phyloP scores from a whole-genome alignment of 768 basidiomycete species.

The Termitomyces sp. region DNA sequence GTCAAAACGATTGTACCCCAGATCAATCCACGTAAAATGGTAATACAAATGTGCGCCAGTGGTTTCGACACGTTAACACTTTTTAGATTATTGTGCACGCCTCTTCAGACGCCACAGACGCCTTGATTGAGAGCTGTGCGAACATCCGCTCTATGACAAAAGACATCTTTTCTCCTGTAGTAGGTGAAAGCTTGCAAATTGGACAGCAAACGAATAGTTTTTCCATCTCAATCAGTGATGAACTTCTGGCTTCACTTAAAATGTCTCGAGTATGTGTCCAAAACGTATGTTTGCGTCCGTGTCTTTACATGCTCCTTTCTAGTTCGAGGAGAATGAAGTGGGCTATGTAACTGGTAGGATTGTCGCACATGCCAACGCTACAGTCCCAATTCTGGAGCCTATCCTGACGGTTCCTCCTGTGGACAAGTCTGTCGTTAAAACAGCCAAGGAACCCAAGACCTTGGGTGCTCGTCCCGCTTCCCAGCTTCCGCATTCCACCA shows the following conservation, averaged over 20 bases:
- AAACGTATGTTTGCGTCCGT: neutral
- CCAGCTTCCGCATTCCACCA: conserved; percentile 80
- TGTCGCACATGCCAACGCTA: conserved; percentile 77
- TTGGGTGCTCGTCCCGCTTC: conserved; percentile 65
- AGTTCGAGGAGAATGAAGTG: conserved; percentile 99
- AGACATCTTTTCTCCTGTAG: conserved; percentile 78
- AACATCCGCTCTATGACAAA: conserved; percentile 87
- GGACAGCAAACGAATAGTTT: conserved; percentile 96
- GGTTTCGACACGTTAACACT: conserved; percentile 1
- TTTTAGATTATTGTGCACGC: conserved; percentile 87
- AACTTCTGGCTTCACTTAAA: conserved; percentile 68
- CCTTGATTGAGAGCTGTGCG: conserved; percentile 75
- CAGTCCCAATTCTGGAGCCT: conserved; percentile 84
- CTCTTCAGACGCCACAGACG: conserved; percentile 53
- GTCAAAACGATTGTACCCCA: conserved; percentile 96
- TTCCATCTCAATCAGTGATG: conserved; percentile 91
- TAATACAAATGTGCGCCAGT: conserved; percentile 22
- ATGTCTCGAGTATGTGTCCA: conserved; percentile 73
- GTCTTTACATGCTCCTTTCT: neutral
- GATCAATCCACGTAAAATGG: conserved; percentile 95
- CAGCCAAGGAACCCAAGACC: conserved; percentile 29
- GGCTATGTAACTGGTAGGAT: conserved; percentile 90
- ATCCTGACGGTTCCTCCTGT: conserved; percentile 26
- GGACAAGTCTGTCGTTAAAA: conserved; percentile 16
- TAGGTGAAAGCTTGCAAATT: conserved; percentile 79